These are phyloP conservation scores for Candida nanaspora DNA, from an alignment of 805 yeast species.

Conservation along the genomic window DNA sequence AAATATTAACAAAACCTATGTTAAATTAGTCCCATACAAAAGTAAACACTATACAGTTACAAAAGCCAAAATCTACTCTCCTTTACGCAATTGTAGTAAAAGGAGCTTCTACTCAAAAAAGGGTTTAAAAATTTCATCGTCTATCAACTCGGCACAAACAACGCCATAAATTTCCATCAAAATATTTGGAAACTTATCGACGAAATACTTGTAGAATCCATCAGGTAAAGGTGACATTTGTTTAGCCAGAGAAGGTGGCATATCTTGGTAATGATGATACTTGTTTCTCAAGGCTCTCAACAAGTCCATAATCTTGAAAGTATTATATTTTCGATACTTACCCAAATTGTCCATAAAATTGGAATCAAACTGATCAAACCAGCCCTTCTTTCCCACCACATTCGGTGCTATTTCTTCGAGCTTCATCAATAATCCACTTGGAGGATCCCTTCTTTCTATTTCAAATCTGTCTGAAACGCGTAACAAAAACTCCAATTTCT, in stretches of 20 bases:
- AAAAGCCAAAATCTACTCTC: too few species aligned
- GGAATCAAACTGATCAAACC: conserved; percentile 72
- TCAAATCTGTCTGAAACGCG: conserved; percentile 91
- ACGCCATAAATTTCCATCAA: conserved; percentile 68
- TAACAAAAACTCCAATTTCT: conserved; percentile 74
- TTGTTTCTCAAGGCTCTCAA: conserved; percentile 88
- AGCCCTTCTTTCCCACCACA: conserved; percentile 57
- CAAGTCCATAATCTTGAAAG: conserved; percentile 73
- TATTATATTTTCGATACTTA: conserved; percentile 81
- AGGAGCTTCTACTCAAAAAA: conserved; percentile 26
- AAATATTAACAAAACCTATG: too few species aligned
- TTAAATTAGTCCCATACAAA: too few species aligned
- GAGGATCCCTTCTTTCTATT: conserved; percentile 73
- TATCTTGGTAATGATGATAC: conserved; percentile 88
- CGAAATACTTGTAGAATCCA: conserved; percentile 78
- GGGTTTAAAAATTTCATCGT: conserved; percentile 52
- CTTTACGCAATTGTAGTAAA: neutral
- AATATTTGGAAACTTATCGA: conserved; percentile 66
- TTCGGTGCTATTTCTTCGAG: conserved; percentile 64
- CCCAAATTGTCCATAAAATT: conserved; percentile 77
- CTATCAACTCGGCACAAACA: conserved; percentile 46
- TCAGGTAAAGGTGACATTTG: conserved; percentile 76
- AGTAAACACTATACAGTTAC: too few species aligned
- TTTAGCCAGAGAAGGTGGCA: conserved; percentile 57
- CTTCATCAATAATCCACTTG: conserved; percentile 48